A percentile compares a stretch with the other conserved stretches of the same genome.
Conservation (phyloP, 164 flowering plant genomes). For the Malania oleifera region DNA sequence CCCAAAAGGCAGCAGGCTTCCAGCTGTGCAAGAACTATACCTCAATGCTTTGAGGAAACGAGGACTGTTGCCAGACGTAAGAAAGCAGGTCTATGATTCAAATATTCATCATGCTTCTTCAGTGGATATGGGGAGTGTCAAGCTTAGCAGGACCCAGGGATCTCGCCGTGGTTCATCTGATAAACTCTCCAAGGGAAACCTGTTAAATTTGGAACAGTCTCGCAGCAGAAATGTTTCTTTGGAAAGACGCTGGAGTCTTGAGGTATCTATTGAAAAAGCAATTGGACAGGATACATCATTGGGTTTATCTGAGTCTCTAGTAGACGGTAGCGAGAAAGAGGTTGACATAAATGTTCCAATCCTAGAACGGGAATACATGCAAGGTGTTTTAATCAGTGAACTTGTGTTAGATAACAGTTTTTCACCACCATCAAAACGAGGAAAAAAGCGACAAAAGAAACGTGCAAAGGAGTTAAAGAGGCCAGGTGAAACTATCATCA, state of each 20-base stretch:
- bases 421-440: constrained; percentile 60
- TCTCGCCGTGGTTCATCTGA: constrained; percentile 43
- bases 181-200: constrained; percentile 50
- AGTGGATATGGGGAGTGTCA: constrained; percentile 55
- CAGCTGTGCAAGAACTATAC: constrained; percentile 67
- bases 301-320: constrained; percentile 37
- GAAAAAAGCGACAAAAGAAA: constrained; percentile 62
- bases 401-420: constrained; percentile 57
- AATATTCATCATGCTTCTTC: constrained; percentile 64
- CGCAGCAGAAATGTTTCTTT: constrained; percentile 52
- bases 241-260: constrained; percentile 96
- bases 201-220: constrained; percentile 57
- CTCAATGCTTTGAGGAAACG: constrained; percentile 73
- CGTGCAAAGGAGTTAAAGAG: constrained; percentile 72
- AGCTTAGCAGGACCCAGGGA: constrained; percentile 39
- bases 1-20: constrained; percentile 68
- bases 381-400: constrained; percentile 94
- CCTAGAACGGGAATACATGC: constrained; percentile 89
- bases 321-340: constrained; percentile 41
- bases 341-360: constrained; percentile 47
- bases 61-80: constrained; percentile 78
- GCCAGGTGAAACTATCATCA: constrained; percentile 88
- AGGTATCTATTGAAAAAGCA: constrained; percentile 82
- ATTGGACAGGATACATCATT: constrained; percentile 55
- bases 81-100: constrained; percentile 47